These are phyloP conservation scores for Seiridium unicorne DNA, from an alignment of 2,329 filamentous ascomycete genomes.

Conservation along the genomic window DNA sequence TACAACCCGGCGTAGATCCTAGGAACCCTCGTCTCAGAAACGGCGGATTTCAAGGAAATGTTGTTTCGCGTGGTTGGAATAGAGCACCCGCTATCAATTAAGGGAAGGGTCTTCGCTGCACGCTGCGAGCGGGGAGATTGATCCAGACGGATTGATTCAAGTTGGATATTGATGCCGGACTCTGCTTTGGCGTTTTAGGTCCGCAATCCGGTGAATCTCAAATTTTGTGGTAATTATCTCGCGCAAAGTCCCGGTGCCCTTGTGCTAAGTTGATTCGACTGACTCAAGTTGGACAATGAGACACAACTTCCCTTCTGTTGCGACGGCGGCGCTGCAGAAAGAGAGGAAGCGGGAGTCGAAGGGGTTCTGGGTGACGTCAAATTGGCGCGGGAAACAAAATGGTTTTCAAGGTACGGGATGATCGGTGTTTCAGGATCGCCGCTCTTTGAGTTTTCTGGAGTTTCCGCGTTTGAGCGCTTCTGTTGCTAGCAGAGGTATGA, in stretches of 20 bases:
- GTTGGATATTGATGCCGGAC: background rate
- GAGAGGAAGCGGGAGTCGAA: background rate
- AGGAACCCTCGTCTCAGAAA: slow-evolving; percentile 20
- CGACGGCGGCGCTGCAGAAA: background rate
- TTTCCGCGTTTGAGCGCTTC: background rate
- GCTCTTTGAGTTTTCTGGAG: background rate
- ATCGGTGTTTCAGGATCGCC: slow-evolving; percentile 3
- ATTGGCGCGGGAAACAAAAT: background rate
- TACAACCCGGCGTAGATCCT: slow-evolving; percentile 10
- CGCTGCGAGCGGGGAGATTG: background rate
- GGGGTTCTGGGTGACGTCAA: background rate
- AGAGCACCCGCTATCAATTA: slow-evolving; percentile 1
- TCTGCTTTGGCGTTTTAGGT: background rate
- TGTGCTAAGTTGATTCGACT: background rate
- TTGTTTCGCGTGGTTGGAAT: slow-evolving; percentile 23
- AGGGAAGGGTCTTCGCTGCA: background rate
- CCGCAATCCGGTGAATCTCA: background rate
- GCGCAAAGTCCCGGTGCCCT: background rate
- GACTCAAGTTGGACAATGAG: background rate
- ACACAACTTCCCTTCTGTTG: background rate
- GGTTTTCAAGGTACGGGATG: background rate
- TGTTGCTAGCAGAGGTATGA: background rate
- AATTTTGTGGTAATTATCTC: background rate
- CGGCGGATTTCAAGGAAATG: slow-evolving; percentile 20
- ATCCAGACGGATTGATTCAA: background rate